Base-by-base conservation (phyloP, 2,329 filamentous ascomycete species). In the Trichocomaceae sp. region DNA sequence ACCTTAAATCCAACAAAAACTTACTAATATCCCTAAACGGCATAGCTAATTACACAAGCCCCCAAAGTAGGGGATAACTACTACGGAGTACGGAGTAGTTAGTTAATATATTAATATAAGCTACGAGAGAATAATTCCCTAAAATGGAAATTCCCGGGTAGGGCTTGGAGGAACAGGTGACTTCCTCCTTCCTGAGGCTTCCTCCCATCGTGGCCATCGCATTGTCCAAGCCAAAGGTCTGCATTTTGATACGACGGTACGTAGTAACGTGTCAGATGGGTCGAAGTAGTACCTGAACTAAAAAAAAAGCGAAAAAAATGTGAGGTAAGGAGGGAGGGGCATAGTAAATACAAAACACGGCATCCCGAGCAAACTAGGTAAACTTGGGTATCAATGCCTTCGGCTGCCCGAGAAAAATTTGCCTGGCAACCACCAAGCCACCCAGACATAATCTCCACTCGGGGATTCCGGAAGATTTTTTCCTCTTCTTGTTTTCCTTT, bases 381-480 rank as follows among this genome's bases (percentile, higher is more conserved):
- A 13, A 9, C 23, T n/a, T n/a, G 7, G 22, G 17, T 13, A 20
- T 22, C 23, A 53, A 20, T 29, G 23, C 26, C 26, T 8, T 53
- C 51, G 51, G 51, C 51, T 52, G 41, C 50, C 50, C 50, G 50
- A 52, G 23, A 51, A 51, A 52, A 45, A 33, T 17, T 35, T 9
- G 20, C 23, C 23, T 31, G 23, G 45, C 17, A 20, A 42, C 17
- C 17, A 17, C 19, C 9, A 19, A n/a, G 17, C 19, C n/a, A n/a
- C n/a, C 6, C 39, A 5, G 17, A 39, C 3, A 12, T 10, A 7
- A 19, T 15, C 31, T 46, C 50, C 50, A 52, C 50, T 46, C 29
- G 4, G 50, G 41, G 12, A 35, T 45, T 42, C 39, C 39, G 31
- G 31, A 4, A 35, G 6, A 4, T 13, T 35, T 35, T 35, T 29